Base-by-base conservation (phyloP, 768 basidiomycete genomes). In the Neoboletus subvelutipes region DNA sequence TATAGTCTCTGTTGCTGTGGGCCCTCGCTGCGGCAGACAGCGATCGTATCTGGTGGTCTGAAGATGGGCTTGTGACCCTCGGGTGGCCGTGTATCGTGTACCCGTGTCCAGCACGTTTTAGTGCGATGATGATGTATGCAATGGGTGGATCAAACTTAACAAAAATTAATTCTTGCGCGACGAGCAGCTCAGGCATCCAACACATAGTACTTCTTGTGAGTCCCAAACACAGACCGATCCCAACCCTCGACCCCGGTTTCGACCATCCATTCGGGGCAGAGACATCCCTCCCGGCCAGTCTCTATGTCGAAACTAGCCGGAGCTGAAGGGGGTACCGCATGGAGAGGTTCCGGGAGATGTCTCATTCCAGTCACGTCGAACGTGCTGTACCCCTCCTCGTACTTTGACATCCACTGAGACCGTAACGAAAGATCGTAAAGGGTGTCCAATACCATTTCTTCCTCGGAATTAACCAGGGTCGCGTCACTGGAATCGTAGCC, bases 181-280 rank as follows among this genome's bases (percentile, higher is more conserved):
- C n/a, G n/a, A 54, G 22, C 29, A 52, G 28, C 22, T 63, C 56
- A 63, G 26, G 41, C 40, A 28, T 33, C 31, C 11, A 41, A 29
- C 4, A 12, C 3, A 2, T 20, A 26, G 33, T n/a, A 48, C 0
- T 52, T 47, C 20, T 36, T 36, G 54, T 31, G 50, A 4, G 33
- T 20, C 5, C 42, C 28, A 28, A 56, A 34, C 17, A 15, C 15
- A 5, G 61, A 55, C 6, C 42, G 1, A 11, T 60, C 50, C 65
- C 65, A 64, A 2, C 64, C 64, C 5, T 59, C 60, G 46, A 50
- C 18, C 1, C 62, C 48, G 11, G 34, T 40, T 31, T 66, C 54
- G 45, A 45, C 46, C 65, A 67, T 67, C 65, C 65, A 66, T 9
- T 66, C 65, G n/a, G 65, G 57, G 13, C 59, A 66, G 5, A 67